Evolutionary conservation across 2,329 filamentous ascomycete species (phyloP), one percentile per base, ranked within the genome.

Genomic region (Camillea tinctor): DNA sequence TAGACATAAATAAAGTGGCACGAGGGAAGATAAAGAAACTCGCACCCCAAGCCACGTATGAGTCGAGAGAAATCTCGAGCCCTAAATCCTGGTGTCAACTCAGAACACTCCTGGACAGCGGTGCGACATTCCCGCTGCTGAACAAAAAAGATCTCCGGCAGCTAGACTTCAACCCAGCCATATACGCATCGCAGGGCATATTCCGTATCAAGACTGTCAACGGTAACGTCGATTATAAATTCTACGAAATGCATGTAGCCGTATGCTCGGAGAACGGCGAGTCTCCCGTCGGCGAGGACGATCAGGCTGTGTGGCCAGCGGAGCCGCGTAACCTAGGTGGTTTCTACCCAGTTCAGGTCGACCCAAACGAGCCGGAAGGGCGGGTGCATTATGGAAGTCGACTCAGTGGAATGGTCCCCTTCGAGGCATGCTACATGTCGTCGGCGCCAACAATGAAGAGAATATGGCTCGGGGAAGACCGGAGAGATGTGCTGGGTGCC

Each of bases 331-430:
- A 36, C 4, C 52, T 74, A 26, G 70, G 71, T 48, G 68, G 65
- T n/a, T 67, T 71, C 13, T 64, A 58, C 51, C 74, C 74, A 9
- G 73, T 77, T 13, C 55, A 71, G 19, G 58, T 69, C 17, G 50
- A 60, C 20, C 55, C 57, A 36, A n/a, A 6, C 36, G 58, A 63
- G 15, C 56, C 59, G 2, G 7, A 19, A 8, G 26, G 26, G 21
- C 55, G 48, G 1, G 26, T 26, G 7, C 15, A 53, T 21, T 62
- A 57, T 48, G 56, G 62, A 1, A 63, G 72, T 17, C 74, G 79
- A 0, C 71, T 81, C 3, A 77, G 74, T 24, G 78, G 79, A 5
- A 65, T 80, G 53, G 48, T 81, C 22, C 78, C 79, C 9, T 79
- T 80, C 62, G 70, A 76, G 20, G 70, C 71, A 5, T 77, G 73